Conservation (phyloP, 2,329 filamentous ascomycete species). For the Botrytis elliptica region DNA sequence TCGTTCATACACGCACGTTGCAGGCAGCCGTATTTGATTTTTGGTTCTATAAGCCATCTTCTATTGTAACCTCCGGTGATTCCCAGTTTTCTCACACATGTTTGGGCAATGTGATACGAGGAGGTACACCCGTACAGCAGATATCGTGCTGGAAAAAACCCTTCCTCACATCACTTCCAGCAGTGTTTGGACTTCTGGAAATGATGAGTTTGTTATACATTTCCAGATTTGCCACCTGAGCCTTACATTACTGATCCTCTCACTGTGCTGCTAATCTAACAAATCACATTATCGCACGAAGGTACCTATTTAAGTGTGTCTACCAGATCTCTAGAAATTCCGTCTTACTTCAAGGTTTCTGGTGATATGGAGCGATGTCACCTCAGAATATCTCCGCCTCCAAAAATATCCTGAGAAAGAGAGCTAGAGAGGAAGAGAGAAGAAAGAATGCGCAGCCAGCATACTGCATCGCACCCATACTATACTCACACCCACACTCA, state of each 20-base stretch:
- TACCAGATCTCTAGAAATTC: neutral
- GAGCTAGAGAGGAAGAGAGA: neutral
- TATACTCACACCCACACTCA: neutral
- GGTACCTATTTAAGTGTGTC: constrained; percentile 1
- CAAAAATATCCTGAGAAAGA: constrained; percentile 13
- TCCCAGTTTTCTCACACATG: neutral
- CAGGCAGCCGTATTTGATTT: neutral
- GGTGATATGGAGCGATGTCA: constrained; percentile 10
- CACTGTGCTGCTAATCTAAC: neutral
- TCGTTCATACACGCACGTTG: neutral
- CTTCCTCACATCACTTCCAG: neutral
- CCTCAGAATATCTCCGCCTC: constrained; percentile 8
- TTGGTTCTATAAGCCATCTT: neutral
- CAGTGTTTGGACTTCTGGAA: neutral
- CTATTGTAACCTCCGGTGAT: neutral
- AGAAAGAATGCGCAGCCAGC: constrained; percentile 3
- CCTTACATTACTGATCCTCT: neutral
- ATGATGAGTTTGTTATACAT: neutral
- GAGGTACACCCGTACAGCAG: neutral
- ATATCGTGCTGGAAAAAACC: neutral
- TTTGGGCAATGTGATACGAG: neutral
- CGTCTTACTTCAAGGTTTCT: constrained; percentile 9
- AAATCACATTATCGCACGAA: neutral
- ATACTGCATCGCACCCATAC: neutral
- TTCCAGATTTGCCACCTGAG: neutral